A percentile compares a stretch with the other conserved stretches of the same genome.
These are phyloP conservation scores for Paralagenidium karlingii DNA, from an alignment of 352 stramenopile species.

Conservation along the genomic window DNA sequence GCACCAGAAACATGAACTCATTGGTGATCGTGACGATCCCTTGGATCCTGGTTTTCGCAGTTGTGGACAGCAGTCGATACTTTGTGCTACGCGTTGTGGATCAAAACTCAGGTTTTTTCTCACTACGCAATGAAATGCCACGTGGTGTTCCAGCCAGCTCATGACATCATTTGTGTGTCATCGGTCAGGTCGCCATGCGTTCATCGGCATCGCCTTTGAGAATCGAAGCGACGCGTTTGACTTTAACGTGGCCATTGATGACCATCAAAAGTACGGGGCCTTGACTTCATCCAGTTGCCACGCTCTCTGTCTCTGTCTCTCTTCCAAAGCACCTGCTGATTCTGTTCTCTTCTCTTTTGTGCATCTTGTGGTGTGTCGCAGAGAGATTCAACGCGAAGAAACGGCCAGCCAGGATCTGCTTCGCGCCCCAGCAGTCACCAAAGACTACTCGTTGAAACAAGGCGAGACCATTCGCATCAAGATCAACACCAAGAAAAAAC, in stretches of 20 bases:
- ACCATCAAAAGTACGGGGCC: slow-evolving; percentile 58
- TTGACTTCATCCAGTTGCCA: slow-evolving; percentile 1
- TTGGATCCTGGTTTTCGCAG: too few species aligned
- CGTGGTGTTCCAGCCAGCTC: not conserved
- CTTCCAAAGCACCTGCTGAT: too few species aligned
- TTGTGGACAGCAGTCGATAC: slow-evolving; percentile 88
- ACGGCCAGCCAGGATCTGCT: slow-evolving; percentile 17
- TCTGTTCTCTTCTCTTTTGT: too few species aligned
- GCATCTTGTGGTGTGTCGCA: too few species aligned
- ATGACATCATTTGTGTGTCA: not conserved
- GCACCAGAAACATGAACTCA: not conserved
- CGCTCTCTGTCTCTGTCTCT: too few species aligned
- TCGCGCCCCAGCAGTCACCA: slow-evolving; percentile 18
- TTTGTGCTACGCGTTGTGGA: slow-evolving; percentile 90
- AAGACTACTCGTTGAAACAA: slow-evolving; percentile 88
- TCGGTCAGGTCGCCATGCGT: slow-evolving; percentile 73
- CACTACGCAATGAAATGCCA: not conserved
- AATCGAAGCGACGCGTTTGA: slow-evolving; percentile 91
- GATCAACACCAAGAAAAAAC: slow-evolving; percentile 46
- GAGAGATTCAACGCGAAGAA: slow-evolving; percentile 47
- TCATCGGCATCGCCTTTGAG: slow-evolving; percentile 90
- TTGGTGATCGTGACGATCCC: too few species aligned
- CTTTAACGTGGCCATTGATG: slow-evolving; percentile 89
- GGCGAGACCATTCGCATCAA: slow-evolving; percentile 88
- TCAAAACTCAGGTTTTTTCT: slow-evolving; percentile 33